A percentile compares a stretch with the other conserved stretches of the same genome.
Conservation (phyloP, 169 alveolate species). For the Eimeria brunetti region DNA sequence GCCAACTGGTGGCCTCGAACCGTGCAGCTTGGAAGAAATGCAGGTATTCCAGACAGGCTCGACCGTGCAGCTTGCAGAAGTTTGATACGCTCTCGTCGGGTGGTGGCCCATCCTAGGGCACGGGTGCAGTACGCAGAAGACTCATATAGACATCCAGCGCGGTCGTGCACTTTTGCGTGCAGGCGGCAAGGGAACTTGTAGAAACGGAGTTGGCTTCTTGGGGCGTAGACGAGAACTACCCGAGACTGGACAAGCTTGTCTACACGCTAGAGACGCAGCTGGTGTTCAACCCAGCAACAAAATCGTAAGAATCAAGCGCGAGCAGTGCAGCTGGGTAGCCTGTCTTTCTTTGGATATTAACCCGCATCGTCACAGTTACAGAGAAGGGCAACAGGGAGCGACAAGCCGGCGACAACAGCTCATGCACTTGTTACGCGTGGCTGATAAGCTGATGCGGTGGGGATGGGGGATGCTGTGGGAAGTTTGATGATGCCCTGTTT, state of each 20-base stretch:
- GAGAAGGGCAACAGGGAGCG: too few relatives aligned
- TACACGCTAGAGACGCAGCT: slow-evolving; percentile 48
- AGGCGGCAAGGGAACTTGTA: slow-evolving; percentile 63
- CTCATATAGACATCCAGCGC: neutral
- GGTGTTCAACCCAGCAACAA: slow-evolving; percentile 37
- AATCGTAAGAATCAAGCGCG: neutral
- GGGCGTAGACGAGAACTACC: slow-evolving; percentile 46
- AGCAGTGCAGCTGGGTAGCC: neutral
- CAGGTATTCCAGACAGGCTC: slow-evolving; percentile 20
- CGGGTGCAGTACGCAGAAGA: neutral
- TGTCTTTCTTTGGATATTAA: neutral
- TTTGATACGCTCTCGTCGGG: neutral
- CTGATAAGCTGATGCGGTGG: neutral
- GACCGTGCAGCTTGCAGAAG: neutral
- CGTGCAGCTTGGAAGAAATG: slow-evolving; percentile 71
- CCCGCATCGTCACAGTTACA: neutral
- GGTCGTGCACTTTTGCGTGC: neutral
- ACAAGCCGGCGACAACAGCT: neutral
- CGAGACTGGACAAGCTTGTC: slow-evolving; percentile 53
- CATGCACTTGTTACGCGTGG: neutral
- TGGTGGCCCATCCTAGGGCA: neutral
- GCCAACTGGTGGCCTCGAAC: slow-evolving; percentile 53
- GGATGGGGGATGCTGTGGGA: neutral
- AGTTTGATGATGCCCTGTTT: neutral
- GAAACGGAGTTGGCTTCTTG: slow-evolving; percentile 44